A percentile compares a stretch with the other conserved stretches of the same genome.
These are phyloP conservation scores for Ascochyta clinopodiicola DNA, from an alignment of 2,329 filamentous ascomycete genomes.

Conservation along the genomic window DNA sequence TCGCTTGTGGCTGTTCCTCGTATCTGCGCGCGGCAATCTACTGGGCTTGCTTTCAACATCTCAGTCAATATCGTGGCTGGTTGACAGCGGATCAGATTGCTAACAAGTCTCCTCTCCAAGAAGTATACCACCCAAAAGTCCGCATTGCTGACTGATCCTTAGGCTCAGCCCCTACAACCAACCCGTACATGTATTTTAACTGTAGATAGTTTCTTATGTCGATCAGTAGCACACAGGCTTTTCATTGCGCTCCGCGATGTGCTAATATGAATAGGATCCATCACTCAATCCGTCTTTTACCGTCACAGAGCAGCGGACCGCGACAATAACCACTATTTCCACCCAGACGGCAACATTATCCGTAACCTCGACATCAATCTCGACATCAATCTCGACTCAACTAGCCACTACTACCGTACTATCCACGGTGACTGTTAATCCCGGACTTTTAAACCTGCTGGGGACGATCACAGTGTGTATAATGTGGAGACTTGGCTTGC, in stretches of 20 bases:
- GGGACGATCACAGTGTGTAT: neutral
- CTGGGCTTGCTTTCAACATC: too few relatives aligned
- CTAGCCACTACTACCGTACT: too few relatives aligned
- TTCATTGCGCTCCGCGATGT: neutral
- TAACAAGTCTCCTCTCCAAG: neutral
- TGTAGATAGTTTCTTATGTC: neutral
- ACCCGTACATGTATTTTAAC: neutral
- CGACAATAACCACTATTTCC: neutral
- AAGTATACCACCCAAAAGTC: neutral
- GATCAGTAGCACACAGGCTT: conserved; percentile 1
- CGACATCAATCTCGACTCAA: neutral
- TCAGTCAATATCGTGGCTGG: too few relatives aligned
- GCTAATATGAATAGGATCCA: conserved; percentile 8
- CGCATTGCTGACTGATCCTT: neutral
- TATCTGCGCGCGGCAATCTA: too few relatives aligned
- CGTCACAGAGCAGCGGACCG: conserved; percentile 5
- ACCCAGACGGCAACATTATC: neutral
- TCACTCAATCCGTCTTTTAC: neutral
- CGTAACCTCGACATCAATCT: neutral
- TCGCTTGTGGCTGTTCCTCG: too few relatives aligned
- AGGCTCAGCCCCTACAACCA: neutral
- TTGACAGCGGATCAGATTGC: too few relatives aligned
- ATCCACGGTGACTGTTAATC: neutral
- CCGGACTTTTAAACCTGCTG: neutral
- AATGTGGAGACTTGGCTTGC: neutral